phyloP scores from a whole-genome alignment of 371 early-diverging fungal species.

The Mortierella sp. region DNA sequence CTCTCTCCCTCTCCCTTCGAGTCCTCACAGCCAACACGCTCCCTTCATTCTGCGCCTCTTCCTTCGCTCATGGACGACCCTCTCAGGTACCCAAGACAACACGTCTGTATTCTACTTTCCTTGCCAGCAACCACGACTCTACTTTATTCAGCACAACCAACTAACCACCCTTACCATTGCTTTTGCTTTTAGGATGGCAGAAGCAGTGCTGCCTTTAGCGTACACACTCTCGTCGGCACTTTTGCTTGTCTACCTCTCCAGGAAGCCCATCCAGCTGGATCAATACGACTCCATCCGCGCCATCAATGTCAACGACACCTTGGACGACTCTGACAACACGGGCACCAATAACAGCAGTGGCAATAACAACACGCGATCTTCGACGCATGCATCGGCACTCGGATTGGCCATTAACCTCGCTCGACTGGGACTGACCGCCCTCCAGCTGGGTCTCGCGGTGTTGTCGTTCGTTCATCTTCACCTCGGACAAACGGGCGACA shows the following conservation, averaged over 20 bases:
- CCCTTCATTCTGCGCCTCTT: background rate
- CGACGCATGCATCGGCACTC: background rate
- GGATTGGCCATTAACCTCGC: slow-evolving; percentile 40
- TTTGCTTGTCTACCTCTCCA: slow-evolving; percentile 28
- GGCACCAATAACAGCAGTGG: background rate
- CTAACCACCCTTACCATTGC: background rate
- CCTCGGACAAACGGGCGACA: background rate
- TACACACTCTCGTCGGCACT: slow-evolving; percentile 34
- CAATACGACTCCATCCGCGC: slow-evolving; percentile 32
- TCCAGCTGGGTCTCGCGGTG: slow-evolving; percentile 38
- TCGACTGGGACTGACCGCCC: slow-evolving; percentile 35
- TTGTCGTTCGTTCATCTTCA: slow-evolving; percentile 26
- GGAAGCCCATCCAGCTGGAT: slow-evolving; percentile 41
- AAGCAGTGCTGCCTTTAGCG: slow-evolving; percentile 30
- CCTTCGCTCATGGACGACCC: background rate
- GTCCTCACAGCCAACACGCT: background rate
- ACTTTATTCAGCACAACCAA: background rate
- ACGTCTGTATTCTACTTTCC: background rate
- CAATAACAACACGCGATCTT: background rate
- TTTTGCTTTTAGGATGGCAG: slow-evolving; percentile 16
- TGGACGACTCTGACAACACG: background rate
- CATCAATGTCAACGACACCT: background rate
- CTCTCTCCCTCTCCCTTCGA: background rate
- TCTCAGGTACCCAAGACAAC: background rate
- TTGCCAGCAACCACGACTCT: background rate